Evolutionary conservation across 495 filamentous ascomycete genomes (phyloP), one percentile per base, ranked within the genome.

Genomic region (Tuber borchii): DNA sequence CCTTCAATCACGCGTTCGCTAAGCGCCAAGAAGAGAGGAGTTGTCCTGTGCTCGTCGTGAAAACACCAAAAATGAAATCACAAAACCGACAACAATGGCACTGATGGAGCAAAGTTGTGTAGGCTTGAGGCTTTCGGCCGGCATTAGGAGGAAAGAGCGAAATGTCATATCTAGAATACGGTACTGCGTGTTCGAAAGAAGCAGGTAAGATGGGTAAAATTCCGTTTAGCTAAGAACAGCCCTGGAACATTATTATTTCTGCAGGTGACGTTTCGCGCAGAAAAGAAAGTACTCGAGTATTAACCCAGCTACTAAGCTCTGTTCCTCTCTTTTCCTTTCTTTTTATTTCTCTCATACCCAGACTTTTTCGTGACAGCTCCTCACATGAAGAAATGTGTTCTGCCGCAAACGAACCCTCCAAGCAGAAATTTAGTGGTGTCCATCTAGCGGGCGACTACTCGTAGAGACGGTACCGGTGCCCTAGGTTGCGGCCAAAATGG

Each of bases 21-120:
- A 45, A 71, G 70, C 37, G 73, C 45, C 56, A 74, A 46, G 73
- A 40, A 74, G 51, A 70, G 74, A 22, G 74, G 74, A 75, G 74
- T 42, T 74, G 74, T 70, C 75, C 74, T 45, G 69, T 61, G 68
- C 72, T 70, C 74, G 77, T 71, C 77, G 75, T 72, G 73, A 79
- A 71, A 69, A 75, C 78, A 77, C 70, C 78, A 46, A 79, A 79
- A 76, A 79, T 79, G 77, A 79, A 76, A 79, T 78, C 77, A 78
- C 75, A 78, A 76, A 78, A 51, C 71, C 78, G 78, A 79, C 78
- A 77, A 79, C 51, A 72, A 79, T 79, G 78, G 70, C 70, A 75
- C 75, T 79, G 78, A 79, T 79, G 78, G 75, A 61, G 4, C n/a
- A 65, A 34, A 65, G 26, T 34, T 65, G 56, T 65, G 56, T 65